These are phyloP conservation scores for Arthrobotrys conoides DNA, from an alignment of 2,329 filamentous ascomycete genomes.

Conservation along the genomic window DNA sequence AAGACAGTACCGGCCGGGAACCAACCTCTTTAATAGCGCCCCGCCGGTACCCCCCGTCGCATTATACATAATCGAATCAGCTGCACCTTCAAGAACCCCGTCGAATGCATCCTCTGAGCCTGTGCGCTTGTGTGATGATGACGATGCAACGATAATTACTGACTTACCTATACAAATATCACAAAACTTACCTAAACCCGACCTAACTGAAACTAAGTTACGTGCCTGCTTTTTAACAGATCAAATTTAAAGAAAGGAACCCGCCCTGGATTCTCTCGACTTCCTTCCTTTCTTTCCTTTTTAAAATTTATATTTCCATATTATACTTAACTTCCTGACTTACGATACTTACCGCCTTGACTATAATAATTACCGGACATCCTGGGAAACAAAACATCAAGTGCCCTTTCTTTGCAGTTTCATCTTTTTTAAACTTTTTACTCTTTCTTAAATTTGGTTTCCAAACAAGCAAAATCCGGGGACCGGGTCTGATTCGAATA, in stretches of 20 bases:
- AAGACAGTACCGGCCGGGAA: background rate
- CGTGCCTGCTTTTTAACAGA: no score
- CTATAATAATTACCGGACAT: background rate
- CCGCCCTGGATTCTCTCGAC: background rate
- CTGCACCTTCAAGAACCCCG: slow-evolving; percentile 25
- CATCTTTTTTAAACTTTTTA: background rate
- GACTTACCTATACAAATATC: background rate
- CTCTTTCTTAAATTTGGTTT: background rate
- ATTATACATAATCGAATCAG: slow-evolving; percentile 17
- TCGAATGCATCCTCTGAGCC: slow-evolving; percentile 25
- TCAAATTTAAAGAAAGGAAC: background rate
- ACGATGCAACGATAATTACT: slow-evolving; percentile 46
- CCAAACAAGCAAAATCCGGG: background rate
- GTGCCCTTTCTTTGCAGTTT: background rate
- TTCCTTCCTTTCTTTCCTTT: background rate
- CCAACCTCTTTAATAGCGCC: slow-evolving; percentile 22
- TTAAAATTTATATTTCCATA: background rate
- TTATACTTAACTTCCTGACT: background rate
- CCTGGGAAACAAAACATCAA: background rate
- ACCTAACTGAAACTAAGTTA: background rate
- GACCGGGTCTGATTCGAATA: no score
- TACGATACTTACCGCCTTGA: no score
- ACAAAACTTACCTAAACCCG: background rate
- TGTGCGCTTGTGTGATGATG: slow-evolving; percentile 55
- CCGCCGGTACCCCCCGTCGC: slow-evolving; percentile 11